Evolutionary conservation across 345 rosid genomes (phyloP), one percentile per base, ranked within the genome.

Genomic region (Citrus maxima): DNA sequence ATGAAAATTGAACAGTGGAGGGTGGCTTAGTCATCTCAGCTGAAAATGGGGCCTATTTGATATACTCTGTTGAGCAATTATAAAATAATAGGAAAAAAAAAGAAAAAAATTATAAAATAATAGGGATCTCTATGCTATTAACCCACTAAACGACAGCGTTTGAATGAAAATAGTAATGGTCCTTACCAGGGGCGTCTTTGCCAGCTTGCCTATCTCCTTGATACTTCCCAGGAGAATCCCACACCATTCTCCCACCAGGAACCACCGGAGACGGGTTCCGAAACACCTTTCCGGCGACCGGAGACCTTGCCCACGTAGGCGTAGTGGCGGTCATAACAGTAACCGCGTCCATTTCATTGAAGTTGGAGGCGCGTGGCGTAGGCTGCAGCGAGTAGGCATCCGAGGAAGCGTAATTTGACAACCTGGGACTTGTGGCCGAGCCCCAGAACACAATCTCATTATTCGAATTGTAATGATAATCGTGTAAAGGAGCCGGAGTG

Each of bases 331-430:
- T 67, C 7, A 84, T 55, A 59, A 72, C 74, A 6, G 83, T 78
- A 0, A 66, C 80, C 35, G 71, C 70, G 67, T 88, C 91, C 84
- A 87, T 54, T 64, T 88, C 91, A 10, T 88, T 88, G 62, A 87
- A 86, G 8, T 88, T 88, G 2, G 91, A 88, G 6, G 88, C 88
- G 9, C 91, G 85, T 21, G 92, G 82, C 21, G 88, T 83, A 25
- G 89, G 89, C 70, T 88, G 91, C 74, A 88, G 80, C 1, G 94
- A 92, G 85, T 92, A 92, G 30, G 93, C 94, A 70, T 92, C 97
- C 1, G 94, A 92, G 2, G 97, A 92, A 18, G 92, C 93, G 66
- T 92, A 92, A 6, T 93, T 94, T 0, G 93, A 90, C 66, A 91
- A 74, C 69, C 97, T 82, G 7, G 88, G 90, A 74, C 88, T 88